Base-by-base conservation (phyloP, 2,329 filamentous ascomycete genomes). In the Aspergillus neoniger region DNA sequence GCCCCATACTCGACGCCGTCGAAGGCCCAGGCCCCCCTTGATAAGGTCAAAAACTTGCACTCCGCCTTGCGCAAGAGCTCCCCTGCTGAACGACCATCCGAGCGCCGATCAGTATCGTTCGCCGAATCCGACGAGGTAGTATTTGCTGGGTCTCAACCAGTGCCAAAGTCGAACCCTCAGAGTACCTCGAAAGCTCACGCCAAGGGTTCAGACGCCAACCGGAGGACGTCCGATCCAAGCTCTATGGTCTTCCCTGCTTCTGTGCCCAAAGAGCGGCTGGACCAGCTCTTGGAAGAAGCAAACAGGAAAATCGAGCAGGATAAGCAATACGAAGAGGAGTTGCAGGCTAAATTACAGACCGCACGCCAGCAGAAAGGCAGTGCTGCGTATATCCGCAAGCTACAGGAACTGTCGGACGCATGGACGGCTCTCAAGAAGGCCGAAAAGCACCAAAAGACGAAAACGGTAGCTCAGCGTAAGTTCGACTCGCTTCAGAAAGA, bases 21-120 rank as follows among this genome's bases (percentile, higher is more conserved):
- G 12, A 66, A 62, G 25, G 12, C 49, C 10, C 55, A 61, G 14
- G 64, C 50, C 2, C 64, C 69, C 6, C 63, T 53, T 3, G 62
- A 60, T 0, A 68, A 65, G 38, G 62, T 61, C 0, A 68, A 65
- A 36, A 58, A 58, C 39, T 36, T 67, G 6, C 61, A 61, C 10
- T 72, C 69, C 2, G 69, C 69, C 7, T 53, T 73, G 47, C 69
- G 69, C 15, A 73, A 71, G 54, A 67, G 67, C 15, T 63, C 65
- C 1, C 63, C 65, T 1, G 53, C 57, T 17, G 63, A 67, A 12
- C 58, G 54, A 36, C 43, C 43, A 3, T 52, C 59, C 4, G 60
- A 64, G 52, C 61, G 64, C 9, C 69, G 69, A 21, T 72, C 70
- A 3, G 69, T 72, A 30, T 73, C 71, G 15, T 72, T 72, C 52